Percentiles rank a stretch among this genome's conserved stretches.
phyloP scores from a whole-genome alignment of 306 rosid genomes.

The Cicer yamashitae region DNA sequence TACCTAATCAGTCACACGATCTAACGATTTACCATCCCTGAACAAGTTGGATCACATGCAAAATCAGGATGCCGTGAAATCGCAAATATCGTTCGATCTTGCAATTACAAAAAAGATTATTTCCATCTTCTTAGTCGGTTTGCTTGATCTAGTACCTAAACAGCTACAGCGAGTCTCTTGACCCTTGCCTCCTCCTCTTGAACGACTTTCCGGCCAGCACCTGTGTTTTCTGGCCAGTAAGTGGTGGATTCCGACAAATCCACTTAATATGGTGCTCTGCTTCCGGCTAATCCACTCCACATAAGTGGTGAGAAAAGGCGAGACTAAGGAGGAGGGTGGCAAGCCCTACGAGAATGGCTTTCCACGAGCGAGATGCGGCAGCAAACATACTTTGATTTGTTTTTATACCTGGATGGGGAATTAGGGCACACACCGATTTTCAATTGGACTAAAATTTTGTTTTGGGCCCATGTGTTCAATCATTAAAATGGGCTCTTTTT shows the following conservation, averaged over 20 bases:
- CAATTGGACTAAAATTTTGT: neutral
- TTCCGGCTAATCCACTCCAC: neutral
- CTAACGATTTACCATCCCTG: neutral
- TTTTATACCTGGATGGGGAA: neutral
- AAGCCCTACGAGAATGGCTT: neutral
- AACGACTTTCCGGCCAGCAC: neutral
- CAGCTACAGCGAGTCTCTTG: neutral
- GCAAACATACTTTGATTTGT: neutral
- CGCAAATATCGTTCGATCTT: neutral
- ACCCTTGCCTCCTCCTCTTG: neutral
- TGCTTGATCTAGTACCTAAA: neutral
- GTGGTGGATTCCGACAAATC: neutral
- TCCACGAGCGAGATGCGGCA: neutral
- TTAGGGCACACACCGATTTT: neutral
- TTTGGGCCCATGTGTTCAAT: conserved; percentile 4
- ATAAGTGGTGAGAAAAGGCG: neutral
- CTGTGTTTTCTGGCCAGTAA: neutral
- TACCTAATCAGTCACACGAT: neutral
- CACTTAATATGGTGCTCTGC: neutral
- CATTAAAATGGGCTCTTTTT: neutral
- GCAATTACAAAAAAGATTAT: neutral
- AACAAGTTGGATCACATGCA: neutral
- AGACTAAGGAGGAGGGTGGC: neutral
- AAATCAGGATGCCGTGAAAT: neutral
- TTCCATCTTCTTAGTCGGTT: neutral